Conservation (phyloP, 2,329 filamentous ascomycete genomes). For the Colletotrichum sp. region DNA sequence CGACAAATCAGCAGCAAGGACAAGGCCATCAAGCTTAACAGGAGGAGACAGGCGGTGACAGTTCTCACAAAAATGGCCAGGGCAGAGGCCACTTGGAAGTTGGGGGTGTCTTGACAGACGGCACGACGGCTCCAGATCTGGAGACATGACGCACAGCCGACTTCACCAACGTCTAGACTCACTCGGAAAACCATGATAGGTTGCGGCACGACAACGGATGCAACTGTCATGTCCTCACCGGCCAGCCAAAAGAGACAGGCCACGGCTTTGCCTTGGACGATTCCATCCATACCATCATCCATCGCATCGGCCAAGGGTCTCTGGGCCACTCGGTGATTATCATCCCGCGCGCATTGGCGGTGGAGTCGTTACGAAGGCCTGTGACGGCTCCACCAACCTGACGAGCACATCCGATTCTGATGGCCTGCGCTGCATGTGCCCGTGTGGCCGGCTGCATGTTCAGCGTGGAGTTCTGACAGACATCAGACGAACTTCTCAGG, state of each 20-base stretch:
- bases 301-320: neutral
- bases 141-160: conserved; percentile 12
- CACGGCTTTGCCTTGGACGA: neutral
- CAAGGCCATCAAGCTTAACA: neutral
- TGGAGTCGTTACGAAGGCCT: conserved; percentile 18
- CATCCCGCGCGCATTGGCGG: conserved; percentile 19
- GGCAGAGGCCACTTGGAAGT: neutral
- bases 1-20: neutral
- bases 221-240: neutral
- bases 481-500: conserved; percentile 15
- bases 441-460: neutral
- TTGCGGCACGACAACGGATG: neutral
- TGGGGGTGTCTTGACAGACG: neutral
- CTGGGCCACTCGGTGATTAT: conserved; percentile 7
- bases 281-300: neutral
- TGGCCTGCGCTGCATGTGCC: neutral
- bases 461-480: conserved; percentile 8
- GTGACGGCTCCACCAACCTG: conserved; percentile 19
- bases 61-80: neutral
- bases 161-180: conserved; percentile 6
- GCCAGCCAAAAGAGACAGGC: neutral
- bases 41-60: neutral
- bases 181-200: neutral
- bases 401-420: conserved; percentile 18
- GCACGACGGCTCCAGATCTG: neutral